phyloP scores from a whole-genome alignment of 2,329 filamentous ascomycete species.

The Nigrospora oryzae region DNA sequence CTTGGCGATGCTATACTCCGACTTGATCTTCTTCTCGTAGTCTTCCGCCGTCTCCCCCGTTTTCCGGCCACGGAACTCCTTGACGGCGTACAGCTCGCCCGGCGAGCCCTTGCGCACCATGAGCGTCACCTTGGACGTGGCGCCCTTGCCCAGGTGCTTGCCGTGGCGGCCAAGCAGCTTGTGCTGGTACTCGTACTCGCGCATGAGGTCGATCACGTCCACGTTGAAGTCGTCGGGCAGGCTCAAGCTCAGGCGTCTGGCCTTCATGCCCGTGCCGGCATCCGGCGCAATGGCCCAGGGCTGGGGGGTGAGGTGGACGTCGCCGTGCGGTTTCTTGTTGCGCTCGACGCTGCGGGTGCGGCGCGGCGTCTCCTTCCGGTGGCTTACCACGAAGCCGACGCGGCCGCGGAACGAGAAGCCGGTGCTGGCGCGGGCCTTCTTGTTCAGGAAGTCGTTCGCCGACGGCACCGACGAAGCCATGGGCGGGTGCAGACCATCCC shows the following conservation, averaged over 20 bases:
- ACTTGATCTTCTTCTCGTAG: constrained; percentile 85
- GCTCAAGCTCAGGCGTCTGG: constrained; percentile 66
- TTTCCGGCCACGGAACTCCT: constrained; percentile 73
- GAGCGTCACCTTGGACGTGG: constrained; percentile 72
- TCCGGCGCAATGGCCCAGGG: constrained; percentile 57
- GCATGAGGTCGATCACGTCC: constrained; percentile 58
- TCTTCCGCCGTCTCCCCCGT: constrained; percentile 62
- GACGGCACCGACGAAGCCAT: constrained; percentile 24
- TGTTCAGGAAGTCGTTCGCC: constrained; percentile 35
- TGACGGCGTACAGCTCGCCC: constrained; percentile 70
- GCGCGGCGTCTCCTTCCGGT: constrained; percentile 13
- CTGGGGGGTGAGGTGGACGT: constrained; percentile 31
- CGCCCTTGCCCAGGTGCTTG: constrained; percentile 72
- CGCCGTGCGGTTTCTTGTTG: constrained; percentile 10
- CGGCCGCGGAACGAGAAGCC: constrained; percentile 39
- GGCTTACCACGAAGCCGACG: constrained; percentile 32
- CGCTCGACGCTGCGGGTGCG: constrained; percentile 20
- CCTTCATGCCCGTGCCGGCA: constrained; percentile 67
- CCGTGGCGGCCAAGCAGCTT: constrained; percentile 64
- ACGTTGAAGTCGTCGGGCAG: constrained; percentile 68
- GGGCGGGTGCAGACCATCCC: constrained; percentile 12
- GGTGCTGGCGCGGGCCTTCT: constrained; percentile 43
- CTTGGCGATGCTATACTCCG: constrained; percentile 82
- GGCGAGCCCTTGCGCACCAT: constrained; percentile 64
- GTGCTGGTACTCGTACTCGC: constrained; percentile 63